phyloP scores from a whole-genome alignment of 2,329 filamentous ascomycete species.

The Pyricularia sp. region DNA sequence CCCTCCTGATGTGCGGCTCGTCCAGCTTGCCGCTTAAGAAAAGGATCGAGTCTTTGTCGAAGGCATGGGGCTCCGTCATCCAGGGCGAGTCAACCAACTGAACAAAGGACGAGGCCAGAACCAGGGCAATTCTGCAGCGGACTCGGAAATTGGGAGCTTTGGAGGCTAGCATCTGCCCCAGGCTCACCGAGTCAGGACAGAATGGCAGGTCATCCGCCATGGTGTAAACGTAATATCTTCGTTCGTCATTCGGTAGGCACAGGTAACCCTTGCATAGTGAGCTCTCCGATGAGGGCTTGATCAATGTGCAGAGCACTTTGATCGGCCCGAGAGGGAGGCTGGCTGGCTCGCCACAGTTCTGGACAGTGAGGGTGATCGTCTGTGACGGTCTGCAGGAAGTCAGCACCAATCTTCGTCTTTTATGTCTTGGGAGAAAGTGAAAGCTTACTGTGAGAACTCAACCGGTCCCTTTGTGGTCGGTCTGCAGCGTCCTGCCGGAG shows the following conservation, averaged over 20 bases:
- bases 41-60: neutral
- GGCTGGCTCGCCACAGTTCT: neutral
- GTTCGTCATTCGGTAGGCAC: neutral
- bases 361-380: neutral
- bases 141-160: neutral
- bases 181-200: neutral
- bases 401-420: neutral
- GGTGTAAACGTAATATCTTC: neutral
- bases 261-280: neutral
- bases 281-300: neutral
- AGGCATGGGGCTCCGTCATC: neutral
- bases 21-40: neutral
- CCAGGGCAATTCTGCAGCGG: neutral
- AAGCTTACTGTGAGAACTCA: neutral
- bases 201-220: neutral
- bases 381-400: neutral
- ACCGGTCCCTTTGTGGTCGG: neutral
- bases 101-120: neutral
- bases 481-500: neutral
- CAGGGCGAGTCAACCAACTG: neutral
- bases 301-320: neutral
- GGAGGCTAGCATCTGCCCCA: neutral
- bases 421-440: neutral
- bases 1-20: neutral
- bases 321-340: neutral